These are phyloP conservation scores for Pseudonitzschia multiseries DNA, from an alignment of 108 stramenopile species.

Conservation along the genomic window DNA sequence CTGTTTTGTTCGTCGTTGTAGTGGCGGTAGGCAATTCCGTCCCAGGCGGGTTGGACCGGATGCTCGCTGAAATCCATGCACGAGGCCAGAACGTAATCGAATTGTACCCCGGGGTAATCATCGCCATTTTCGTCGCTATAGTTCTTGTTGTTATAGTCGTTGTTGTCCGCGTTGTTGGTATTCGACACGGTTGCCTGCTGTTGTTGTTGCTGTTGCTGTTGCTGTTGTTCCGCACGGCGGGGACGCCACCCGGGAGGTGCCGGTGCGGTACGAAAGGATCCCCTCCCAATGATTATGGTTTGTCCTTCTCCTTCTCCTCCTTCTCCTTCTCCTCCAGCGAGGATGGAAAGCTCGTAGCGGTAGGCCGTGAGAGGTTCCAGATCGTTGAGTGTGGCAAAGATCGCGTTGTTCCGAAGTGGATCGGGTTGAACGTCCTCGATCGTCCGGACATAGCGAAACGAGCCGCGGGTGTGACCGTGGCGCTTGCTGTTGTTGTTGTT, in stretches of 20 bases:
- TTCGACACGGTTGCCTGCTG: too few relatives aligned
- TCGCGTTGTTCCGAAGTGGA: neutral
- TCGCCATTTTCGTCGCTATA: neutral
- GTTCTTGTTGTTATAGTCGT: neutral
- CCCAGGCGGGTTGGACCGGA: slow-evolving; percentile 26
- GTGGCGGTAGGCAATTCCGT: neutral
- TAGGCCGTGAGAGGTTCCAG: slow-evolving; percentile 20
- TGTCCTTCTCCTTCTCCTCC: too few relatives aligned
- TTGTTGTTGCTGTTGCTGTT: neutral
- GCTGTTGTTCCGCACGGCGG: neutral
- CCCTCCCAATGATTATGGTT: neutral
- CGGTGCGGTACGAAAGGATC: slow-evolving; percentile 14
- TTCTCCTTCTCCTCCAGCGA: too few relatives aligned
- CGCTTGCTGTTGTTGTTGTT: too few relatives aligned
- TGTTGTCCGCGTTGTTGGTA: neutral
- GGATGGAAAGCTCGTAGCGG: slow-evolving; percentile 16
- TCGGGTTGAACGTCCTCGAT: neutral
- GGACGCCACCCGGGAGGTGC: neutral
- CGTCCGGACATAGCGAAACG: neutral
- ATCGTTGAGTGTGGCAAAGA: slow-evolving; percentile 3
- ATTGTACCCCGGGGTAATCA: neutral
- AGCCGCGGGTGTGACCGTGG: too few relatives aligned
- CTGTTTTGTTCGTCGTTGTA: too few relatives aligned
- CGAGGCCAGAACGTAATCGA: slow-evolving; percentile 17
- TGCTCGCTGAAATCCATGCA: slow-evolving; percentile 23